A percentile compares a stretch with the other conserved stretches of the same genome.
Conservation (phyloP, 257 asterid genomes). For the Gardenia jasminoides region DNA sequence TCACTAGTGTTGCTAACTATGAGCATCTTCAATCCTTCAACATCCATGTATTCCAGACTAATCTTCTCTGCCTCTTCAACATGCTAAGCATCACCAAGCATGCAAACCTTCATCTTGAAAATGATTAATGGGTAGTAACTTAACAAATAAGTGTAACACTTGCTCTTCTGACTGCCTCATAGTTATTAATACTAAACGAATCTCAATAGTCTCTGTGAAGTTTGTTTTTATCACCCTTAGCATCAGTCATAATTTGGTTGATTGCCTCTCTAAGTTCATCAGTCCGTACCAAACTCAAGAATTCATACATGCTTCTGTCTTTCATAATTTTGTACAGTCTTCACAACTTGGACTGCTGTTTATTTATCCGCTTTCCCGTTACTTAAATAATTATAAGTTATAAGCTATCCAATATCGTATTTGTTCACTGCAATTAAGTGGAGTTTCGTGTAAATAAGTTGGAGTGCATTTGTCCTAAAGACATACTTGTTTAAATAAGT, state of each 20-base stretch:
- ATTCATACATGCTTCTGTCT: too few relatives aligned
- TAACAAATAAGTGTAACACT: conserved; percentile 37
- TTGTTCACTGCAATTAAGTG: too few relatives aligned
- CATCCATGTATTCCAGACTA: conserved; percentile 37
- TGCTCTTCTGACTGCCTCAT: conserved; percentile 34
- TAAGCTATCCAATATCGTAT: too few relatives aligned
- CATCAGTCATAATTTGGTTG: conserved; percentile 16
- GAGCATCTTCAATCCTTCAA: conserved; percentile 33
- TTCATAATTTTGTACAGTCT: too few relatives aligned
- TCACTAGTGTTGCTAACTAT: too few relatives aligned
- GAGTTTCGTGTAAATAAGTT: too few relatives aligned
- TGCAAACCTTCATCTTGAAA: conserved; percentile 41
- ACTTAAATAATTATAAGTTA: too few relatives aligned
- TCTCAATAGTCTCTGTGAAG: conserved; percentile 31
- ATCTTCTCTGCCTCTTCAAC: conserved; percentile 35
- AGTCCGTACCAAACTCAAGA: conserved; percentile 38
- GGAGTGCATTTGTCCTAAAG: too few relatives aligned
- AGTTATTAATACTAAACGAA: conserved; percentile 31
- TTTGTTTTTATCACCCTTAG: conserved; percentile 23
- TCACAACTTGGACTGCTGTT: too few relatives aligned
- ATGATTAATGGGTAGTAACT: conserved; percentile 33
- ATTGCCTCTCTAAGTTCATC: conserved; percentile 34
- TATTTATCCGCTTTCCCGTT: too few relatives aligned
- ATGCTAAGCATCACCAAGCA: conserved; percentile 42
- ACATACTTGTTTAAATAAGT: too few relatives aligned